A percentile compares a stretch with the other conserved stretches of the same genome.
phyloP scores from a whole-genome alignment of 2,329 filamentous ascomycete genomes.

The Nakataea oryzae region DNA sequence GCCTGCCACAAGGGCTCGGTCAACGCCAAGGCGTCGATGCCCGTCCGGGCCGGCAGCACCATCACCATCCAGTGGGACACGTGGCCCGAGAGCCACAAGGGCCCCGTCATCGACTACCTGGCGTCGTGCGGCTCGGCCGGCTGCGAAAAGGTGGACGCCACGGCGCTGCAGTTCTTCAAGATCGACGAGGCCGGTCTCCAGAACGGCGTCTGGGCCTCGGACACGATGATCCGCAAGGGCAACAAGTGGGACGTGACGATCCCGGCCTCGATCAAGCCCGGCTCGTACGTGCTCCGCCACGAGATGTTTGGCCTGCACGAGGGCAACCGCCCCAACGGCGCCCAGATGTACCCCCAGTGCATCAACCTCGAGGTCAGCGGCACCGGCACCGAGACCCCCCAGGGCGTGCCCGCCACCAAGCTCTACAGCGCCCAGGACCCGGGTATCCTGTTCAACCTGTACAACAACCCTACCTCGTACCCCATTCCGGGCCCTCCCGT shows the following conservation, averaged over 20 bases:
- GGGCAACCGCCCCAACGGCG: slow-evolving; percentile 16
- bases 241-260: slow-evolving; percentile 28
- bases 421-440: slow-evolving; percentile 27
- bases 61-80: slow-evolving; percentile 28
- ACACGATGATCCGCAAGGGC: slow-evolving; percentile 36
- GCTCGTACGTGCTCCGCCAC: slow-evolving; percentile 29
- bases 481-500: neutral
- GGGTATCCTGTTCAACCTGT: slow-evolving; percentile 31
- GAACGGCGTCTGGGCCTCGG: slow-evolving; percentile 23
- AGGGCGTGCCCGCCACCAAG: slow-evolving; percentile 8
- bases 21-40: slow-evolving; percentile 15
- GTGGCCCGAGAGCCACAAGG: slow-evolving; percentile 32
- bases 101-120: slow-evolving; percentile 53
- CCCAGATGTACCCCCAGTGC: slow-evolving; percentile 20
- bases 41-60: slow-evolving; percentile 26
- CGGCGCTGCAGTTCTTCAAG: slow-evolving; percentile 9
- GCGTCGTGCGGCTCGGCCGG: slow-evolving; percentile 21
- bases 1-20: slow-evolving; percentile 32
- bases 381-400: slow-evolving; percentile 9
- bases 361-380: slow-evolving; percentile 17
- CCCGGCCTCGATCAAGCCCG: slow-evolving; percentile 11
- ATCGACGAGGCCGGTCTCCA: slow-evolving; percentile 11
- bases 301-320: slow-evolving; percentile 32
- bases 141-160: slow-evolving; percentile 8
- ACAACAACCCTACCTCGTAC: slow-evolving; percentile 10